These are phyloP conservation scores for Raphanus hybrid DNA, from an alignment of 441 rosid species.

Conservation along the genomic window DNA sequence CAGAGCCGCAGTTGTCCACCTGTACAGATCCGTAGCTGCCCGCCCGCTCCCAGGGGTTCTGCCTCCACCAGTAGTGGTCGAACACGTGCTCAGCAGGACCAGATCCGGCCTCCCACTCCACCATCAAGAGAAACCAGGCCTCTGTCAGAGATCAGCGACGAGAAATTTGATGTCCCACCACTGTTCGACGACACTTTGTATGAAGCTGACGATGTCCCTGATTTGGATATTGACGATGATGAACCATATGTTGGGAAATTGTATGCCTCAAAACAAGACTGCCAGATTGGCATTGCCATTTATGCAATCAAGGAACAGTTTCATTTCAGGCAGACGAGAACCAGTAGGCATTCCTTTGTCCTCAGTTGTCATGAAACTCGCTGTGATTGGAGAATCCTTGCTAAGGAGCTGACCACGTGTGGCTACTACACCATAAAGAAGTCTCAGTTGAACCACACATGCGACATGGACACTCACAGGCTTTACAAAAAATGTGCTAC, in stretches of 20 bases:
- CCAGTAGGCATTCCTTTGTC: background rate
- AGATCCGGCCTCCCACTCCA: background rate
- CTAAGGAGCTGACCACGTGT: background rate
- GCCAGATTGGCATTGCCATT: no score
- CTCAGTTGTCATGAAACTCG: background rate
- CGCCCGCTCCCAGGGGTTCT: background rate
- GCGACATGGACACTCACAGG: background rate
- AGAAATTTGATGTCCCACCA: background rate
- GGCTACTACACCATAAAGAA: background rate
- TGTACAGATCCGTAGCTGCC: background rate
- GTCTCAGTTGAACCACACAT: background rate
- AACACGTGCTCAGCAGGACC: background rate
- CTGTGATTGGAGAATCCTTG: background rate
- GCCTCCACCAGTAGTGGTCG: no score
- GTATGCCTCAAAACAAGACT: no score
- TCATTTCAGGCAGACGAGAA: background rate
- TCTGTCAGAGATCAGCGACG: background rate
- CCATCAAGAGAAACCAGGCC: background rate
- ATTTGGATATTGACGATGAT: background rate
- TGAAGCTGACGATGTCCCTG: background rate
- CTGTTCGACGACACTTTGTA: background rate
- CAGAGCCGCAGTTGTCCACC: background rate
- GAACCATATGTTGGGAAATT: background rate
- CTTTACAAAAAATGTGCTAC: background rate
- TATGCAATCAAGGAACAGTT: background rate